phyloP scores from a whole-genome alignment of 2,329 filamentous ascomycete species.

The Cercospora nicotianae region DNA sequence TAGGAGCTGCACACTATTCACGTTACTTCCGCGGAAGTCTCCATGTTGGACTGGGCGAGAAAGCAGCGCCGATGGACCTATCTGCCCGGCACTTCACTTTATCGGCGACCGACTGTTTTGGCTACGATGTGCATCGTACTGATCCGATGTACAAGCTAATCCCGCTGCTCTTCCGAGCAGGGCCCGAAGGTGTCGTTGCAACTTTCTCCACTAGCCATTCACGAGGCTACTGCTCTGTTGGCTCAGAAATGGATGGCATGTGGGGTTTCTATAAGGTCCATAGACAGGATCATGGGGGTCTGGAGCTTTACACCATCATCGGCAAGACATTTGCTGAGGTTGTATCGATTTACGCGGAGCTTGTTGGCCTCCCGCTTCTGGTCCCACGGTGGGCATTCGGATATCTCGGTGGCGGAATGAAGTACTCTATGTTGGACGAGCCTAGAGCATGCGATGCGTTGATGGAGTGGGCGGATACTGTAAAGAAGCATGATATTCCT shows the following conservation, averaged over 20 bases:
- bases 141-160: slow-evolving; percentile 77
- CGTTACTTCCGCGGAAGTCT: slow-evolving; percentile 62
- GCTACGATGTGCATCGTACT: slow-evolving; percentile 69
- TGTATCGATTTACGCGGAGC: slow-evolving; percentile 63
- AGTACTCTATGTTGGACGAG: slow-evolving; percentile 59
- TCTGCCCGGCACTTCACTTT: slow-evolving; percentile 65
- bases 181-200: slow-evolving; percentile 62
- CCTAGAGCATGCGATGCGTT: slow-evolving; percentile 58
- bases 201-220: slow-evolving; percentile 68
- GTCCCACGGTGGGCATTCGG: slow-evolving; percentile 72
- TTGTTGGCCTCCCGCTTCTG: slow-evolving; percentile 67
- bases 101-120: slow-evolving; percentile 70
- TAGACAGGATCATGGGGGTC: slow-evolving; percentile 68
- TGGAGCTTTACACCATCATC: slow-evolving; percentile 70
- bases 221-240: slow-evolving; percentile 65
- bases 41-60: slow-evolving; percentile 71
- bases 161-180: slow-evolving; percentile 68
- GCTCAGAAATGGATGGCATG: slow-evolving; percentile 72
- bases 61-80: slow-evolving; percentile 71
- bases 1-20: slow-evolving; percentile 58
- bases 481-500: slow-evolving; percentile 65
- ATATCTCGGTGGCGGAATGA: slow-evolving; percentile 68
- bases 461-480: slow-evolving; percentile 60
- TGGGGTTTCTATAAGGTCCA: slow-evolving; percentile 76
- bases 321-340: slow-evolving; percentile 67